Conservation (phyloP, 345 rosid species). For the Melastoma malabathricum region DNA sequence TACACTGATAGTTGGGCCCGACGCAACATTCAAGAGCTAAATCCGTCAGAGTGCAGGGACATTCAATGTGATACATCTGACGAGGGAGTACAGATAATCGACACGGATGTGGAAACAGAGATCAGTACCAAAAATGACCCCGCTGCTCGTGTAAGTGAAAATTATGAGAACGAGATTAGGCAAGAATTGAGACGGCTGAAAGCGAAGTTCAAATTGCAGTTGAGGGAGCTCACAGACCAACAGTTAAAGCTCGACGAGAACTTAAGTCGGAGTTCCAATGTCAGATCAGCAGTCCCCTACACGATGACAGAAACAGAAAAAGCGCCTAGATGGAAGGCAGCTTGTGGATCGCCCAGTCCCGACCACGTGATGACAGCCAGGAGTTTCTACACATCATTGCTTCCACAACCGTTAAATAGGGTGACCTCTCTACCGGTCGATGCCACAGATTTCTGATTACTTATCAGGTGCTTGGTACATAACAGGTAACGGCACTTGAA, state of each 20-base stretch:
- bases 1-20: constrained; percentile 59
- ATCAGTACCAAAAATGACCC: background rate
- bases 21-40: constrained; percentile 20
- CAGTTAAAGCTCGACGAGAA: constrained; percentile 20
- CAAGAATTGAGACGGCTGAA: constrained; percentile 86
- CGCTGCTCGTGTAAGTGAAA: constrained; percentile 3
- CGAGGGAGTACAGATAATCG: constrained; percentile 23
- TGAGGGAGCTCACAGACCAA: constrained; percentile 42
- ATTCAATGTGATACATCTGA: constrained; percentile 28
- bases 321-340: constrained; percentile 8
- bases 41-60: constrained; percentile 23
- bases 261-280: constrained; percentile 7
- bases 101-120: constrained; percentile 17
- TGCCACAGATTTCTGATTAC: constrained; percentile 47
- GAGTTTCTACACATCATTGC: constrained; percentile 24
- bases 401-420: constrained; percentile 47
- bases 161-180: constrained; percentile 62
- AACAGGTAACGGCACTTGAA: no score
- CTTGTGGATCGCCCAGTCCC: constrained; percentile 9
- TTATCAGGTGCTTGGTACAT: background rate
- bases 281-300: constrained; percentile 3
- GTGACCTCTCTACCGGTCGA: constrained; percentile 88
- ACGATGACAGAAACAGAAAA: constrained; percentile 6
- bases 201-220: constrained; percentile 60
- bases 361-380: constrained; percentile 20